Evolutionary conservation across 495 filamentous ascomycete genomes (phyloP).

Genomic region (Penicillium argentinense): DNA sequence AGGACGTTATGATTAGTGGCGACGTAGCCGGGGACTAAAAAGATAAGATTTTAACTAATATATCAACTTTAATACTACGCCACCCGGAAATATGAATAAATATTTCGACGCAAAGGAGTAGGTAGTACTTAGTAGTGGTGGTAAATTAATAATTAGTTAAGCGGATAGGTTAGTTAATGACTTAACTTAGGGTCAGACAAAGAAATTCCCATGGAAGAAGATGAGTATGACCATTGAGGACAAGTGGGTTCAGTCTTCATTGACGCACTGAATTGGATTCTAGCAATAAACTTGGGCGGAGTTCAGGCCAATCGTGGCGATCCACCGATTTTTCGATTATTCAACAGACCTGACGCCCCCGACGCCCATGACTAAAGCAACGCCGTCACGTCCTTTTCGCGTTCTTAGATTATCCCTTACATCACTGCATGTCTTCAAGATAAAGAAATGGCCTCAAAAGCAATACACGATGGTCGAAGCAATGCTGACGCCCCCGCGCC

Average conservation of each 20-base stretch:
- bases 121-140: neutral
- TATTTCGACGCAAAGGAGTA: neutral
- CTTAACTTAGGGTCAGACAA: neutral
- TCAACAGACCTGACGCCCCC: slow-evolving; percentile 10
- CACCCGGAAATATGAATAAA: neutral
- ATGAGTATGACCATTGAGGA: neutral
- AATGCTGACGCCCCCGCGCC: slow-evolving; percentile 5
- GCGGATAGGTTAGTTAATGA: neutral
- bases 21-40: slow-evolving; percentile 6
- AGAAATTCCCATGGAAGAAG: neutral
- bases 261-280: slow-evolving; percentile 6
- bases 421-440: too few species aligned
- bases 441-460: neutral
- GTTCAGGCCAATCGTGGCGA: too few species aligned
- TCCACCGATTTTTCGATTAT: slow-evolving; percentile 21
- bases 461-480: slow-evolving; percentile 13
- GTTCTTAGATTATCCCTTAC: neutral
- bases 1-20: slow-evolving; percentile 14
- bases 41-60: slow-evolving; percentile 5
- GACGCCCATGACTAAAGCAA: slow-evolving; percentile 2
- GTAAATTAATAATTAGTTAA: neutral
- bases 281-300: too few species aligned
- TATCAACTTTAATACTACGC: slow-evolving; percentile 1
- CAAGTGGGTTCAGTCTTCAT: slow-evolving; percentile 3
- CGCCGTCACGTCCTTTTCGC: neutral